Evolutionary conservation across 192 early-diverging fungal genomes (phyloP), one percentile per base, ranked within the genome.

Genomic region (Coemansia sp.): DNA sequence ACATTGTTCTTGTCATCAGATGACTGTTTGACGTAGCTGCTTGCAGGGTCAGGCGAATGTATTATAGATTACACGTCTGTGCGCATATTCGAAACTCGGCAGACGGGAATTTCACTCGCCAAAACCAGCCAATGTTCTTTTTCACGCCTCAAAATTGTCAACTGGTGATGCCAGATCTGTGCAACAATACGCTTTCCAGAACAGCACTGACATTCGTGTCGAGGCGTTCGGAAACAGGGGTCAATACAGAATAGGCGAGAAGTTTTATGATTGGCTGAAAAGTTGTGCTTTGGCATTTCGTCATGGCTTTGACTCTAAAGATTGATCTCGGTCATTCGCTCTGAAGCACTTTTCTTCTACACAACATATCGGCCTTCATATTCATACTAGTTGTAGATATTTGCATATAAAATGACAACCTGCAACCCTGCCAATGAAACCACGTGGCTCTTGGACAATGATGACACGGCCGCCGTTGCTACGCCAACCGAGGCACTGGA

Each of bases 401-500:
- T 44, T 44, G 40, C 40, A 44, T n/a, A n/a, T 5, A 44, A 14
- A 12, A 44, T 44, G 40, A n/a, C 40, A n/a, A 17, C 17, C 0
- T 12, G 20, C 8, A 28, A 28, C 25, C 52, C 24, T 10, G 36
- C 67, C 3, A 25, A 57, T 9, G 67, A 68, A 18, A 58, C 54
- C 23, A 58, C 67, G 5, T 28, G 67, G 67, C 67, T 68, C 25
- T 47, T 68, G 28, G 51, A 24, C 25, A 44, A 8, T 28, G n/a
- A 25, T n/a, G 51, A 24, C 21, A 25, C 42, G 2, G 26, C 42
- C 12, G 44, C 58, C 25, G 23, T 36, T 24, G 31, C 64, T 31
- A 37, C 55, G n/a, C 54, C 75, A 28, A 28, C 42, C 12, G 2
- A 58, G 7, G 60, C 65, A 2, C 63, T 71, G 48, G 63, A n/a